Evolutionary conservation across 2,329 filamentous ascomycete genomes (phyloP).

Genomic region (Monilinia vaccinii-corymbosi): DNA sequence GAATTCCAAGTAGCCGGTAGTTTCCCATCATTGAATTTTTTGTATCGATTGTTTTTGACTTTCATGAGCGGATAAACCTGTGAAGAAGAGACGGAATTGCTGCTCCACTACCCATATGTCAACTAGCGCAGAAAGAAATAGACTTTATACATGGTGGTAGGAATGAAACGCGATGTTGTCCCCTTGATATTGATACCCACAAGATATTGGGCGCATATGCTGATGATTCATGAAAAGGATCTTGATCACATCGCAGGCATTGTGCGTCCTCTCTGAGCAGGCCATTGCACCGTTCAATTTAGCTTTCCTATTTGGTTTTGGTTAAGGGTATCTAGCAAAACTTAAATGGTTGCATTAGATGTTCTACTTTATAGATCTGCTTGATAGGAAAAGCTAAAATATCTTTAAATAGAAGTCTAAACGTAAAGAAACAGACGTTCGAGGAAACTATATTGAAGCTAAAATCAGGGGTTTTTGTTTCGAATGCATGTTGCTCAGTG

Average conservation of each 20-base stretch:
- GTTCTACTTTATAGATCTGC: neutral
- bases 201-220: neutral
- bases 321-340: neutral
- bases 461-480: neutral
- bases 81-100: neutral
- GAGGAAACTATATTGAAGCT: neutral
- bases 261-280: neutral
- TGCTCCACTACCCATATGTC: neutral
- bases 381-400: neutral
- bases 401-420: neutral
- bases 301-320: neutral
- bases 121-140: neutral
- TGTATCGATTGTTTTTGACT: neutral
- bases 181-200: neutral
- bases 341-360: neutral
- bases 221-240: neutral
- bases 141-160: neutral
- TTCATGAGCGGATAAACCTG: neutral
- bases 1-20: neutral
- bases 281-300: neutral
- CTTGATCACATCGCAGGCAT: constrained; percentile 1
- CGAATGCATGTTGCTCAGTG: neutral
- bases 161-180: neutral
- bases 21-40: neutral
- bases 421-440: neutral